These are phyloP conservation scores for Suhomyces bribrorum DNA, from an alignment of 1,139 yeast genomes.

Conservation along the genomic window DNA sequence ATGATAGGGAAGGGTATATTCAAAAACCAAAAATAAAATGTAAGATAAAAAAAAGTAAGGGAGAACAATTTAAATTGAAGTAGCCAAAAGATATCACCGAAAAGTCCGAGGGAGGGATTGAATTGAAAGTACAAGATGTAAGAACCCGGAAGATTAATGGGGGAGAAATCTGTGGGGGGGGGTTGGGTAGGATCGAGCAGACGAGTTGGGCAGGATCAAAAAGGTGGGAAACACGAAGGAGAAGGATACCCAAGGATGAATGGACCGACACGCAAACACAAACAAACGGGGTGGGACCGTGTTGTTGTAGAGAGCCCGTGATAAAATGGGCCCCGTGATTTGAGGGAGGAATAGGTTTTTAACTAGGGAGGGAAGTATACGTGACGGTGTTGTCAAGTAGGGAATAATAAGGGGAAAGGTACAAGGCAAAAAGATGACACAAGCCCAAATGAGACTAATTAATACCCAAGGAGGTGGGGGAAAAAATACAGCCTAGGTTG, in stretches of 20 bases:
- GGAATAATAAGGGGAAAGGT: constrained; percentile 1
- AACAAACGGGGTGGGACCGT: constrained; percentile 1
- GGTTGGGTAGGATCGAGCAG: neutral
- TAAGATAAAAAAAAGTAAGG: neutral
- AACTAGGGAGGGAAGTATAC: neutral
- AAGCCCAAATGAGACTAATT: neutral
- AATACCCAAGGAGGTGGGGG: neutral
- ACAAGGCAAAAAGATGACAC: constrained; percentile 1
- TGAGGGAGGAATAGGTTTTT: neutral
- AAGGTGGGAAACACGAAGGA: no score
- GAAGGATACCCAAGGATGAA: neutral
- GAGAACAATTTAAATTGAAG: neutral
- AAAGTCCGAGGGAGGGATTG: constrained; percentile 6
- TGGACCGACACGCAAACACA: neutral
- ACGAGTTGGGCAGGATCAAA: no score
- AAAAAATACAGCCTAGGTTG: constrained; percentile 6
- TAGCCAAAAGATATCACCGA: constrained; percentile 4
- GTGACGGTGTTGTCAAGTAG: constrained; percentile 7
- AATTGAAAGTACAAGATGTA: neutral
- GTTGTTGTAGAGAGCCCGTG: constrained; percentile 1
- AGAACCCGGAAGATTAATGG: neutral
- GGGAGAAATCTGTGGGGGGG: neutral
- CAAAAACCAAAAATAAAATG: constrained; percentile 4
- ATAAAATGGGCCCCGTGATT: neutral
- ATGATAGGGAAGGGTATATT: neutral